Evolutionary conservation across 2,329 filamentous ascomycete species (phyloP), one percentile per base, ranked within the genome.

Genomic region (Exophiala calicioides): DNA sequence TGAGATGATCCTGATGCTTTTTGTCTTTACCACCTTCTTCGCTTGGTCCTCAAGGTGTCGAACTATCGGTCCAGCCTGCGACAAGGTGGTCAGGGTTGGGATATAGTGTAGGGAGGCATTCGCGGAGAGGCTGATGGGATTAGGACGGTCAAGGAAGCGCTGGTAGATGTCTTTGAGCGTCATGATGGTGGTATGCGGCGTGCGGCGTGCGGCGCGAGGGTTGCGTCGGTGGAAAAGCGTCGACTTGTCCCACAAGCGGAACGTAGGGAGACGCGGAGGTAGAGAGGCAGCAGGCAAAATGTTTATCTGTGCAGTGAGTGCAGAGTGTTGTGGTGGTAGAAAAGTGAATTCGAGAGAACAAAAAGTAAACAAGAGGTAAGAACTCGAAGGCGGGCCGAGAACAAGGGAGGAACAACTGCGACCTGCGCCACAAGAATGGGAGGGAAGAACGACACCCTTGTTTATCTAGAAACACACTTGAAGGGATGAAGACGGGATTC

Each of bases 91-190:
- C 9, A 90, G 85, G 5, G 91, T 95, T 45, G 90, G 89, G 67
- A 97, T 85, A 74, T 97, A 98, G 75, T 91, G 83, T 58, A 90
- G 72, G 33, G 85, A 80, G 48, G 85, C 84, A 66, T 84, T 77
- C 43, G 78, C 70, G 26, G 82, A 76, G 61, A 91, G 73, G 46
- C 79, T 71, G 45, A 80, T 78, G 44, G 81, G 71, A 68, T 72
- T 82, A 53, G 85, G 85, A 53, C 80, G 74, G 62, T 79, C 76
- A 45, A 90, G 76, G 66, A 90, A 90, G 71, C 81, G 79, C 74
- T 82, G 79, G 73, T 91, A 91, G 51, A 77, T 65, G 41, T 65
- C 62, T 59, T 64, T 66, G 58, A 72, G 65, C 55, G 67, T 66
- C 71, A 73, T 73, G n/a, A 51, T 53, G 50, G 41, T 6, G 21